phyloP scores from a whole-genome alignment of 371 early-diverging fungal species.

The Circinella minor region DNA sequence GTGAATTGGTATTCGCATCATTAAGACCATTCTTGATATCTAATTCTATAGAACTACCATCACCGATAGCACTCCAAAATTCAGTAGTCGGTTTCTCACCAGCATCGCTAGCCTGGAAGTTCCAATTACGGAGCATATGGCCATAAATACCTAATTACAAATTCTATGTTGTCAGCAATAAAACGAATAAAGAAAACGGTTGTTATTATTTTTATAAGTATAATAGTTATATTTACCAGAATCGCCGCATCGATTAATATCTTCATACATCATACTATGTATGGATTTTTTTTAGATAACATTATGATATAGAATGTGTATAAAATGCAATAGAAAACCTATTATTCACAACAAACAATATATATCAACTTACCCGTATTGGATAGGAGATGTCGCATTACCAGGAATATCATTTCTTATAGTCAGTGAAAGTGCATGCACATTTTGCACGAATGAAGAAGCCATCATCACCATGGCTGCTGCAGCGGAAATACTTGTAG shows the following conservation, averaged over 20 bases:
- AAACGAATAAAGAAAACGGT: not conserved
- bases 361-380: constrained; percentile 15
- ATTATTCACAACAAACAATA: no score
- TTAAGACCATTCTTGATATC: constrained; percentile 18
- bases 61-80: constrained; percentile 18
- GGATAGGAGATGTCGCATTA: constrained; percentile 23
- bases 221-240: constrained; percentile 17
- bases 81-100: constrained; percentile 13
- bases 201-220: not conserved
- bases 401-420: constrained; percentile 32
- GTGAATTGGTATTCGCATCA: constrained; percentile 22
- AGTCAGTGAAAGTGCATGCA: constrained; percentile 15
- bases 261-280: constrained; percentile 27
- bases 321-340: no score
- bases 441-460: not conserved
- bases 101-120: constrained; percentile 24
- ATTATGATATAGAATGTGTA: no score
- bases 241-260: constrained; percentile 31
- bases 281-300: no score
- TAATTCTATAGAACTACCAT: constrained; percentile 6
- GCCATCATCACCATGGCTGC: not conserved
- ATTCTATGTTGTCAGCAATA: not conserved
- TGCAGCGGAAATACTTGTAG: constrained; percentile 3
- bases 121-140: constrained; percentile 28
- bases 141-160: constrained; percentile 16